Conservation (phyloP, 371 early-diverging fungal species). For the Lichtheimia corymbifera region DNA sequence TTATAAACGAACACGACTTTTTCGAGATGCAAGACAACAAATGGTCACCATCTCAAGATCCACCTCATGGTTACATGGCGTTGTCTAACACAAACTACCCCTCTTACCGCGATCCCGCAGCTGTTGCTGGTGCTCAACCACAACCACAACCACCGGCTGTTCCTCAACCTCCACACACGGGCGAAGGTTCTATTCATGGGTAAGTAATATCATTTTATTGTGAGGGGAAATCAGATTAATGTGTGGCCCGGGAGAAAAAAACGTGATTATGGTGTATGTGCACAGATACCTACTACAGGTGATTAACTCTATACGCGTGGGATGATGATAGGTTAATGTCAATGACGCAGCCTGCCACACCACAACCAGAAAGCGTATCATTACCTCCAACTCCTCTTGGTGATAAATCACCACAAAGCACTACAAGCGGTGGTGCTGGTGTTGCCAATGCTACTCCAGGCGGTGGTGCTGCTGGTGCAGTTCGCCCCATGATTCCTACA, state of each 20-base stretch:
- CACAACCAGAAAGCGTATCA: conserved; percentile 19
- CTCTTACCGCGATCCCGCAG: conserved; percentile 13
- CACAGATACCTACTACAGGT: too few species aligned
- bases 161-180: neutral
- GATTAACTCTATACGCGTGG: too few species aligned
- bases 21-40: conserved; percentile 24
- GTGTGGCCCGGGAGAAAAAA: too few species aligned
- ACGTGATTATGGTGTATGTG: too few species aligned
- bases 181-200: conserved; percentile 16
- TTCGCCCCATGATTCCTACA: conserved; percentile 37
- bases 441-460: neutral
- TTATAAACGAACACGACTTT: conserved; percentile 2
- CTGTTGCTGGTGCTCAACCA: conserved; percentile 5
- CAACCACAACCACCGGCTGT: neutral
- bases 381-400: conserved; percentile 20
- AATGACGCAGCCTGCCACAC: conserved; percentile 21
- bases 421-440: conserved; percentile 19
- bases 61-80: conserved; percentile 17
- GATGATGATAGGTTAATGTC: conserved; percentile 15
- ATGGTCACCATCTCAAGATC: conserved; percentile 25
- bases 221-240: too few species aligned
- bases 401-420: conserved; percentile 21
- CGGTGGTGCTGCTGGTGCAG: neutral
- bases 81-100: conserved; percentile 14
- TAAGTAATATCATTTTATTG: conserved; percentile 2